Evolutionary conservation across 2,329 filamentous ascomycete genomes (phyloP).

Genomic region (Ceratocystiopsis sp.): DNA sequence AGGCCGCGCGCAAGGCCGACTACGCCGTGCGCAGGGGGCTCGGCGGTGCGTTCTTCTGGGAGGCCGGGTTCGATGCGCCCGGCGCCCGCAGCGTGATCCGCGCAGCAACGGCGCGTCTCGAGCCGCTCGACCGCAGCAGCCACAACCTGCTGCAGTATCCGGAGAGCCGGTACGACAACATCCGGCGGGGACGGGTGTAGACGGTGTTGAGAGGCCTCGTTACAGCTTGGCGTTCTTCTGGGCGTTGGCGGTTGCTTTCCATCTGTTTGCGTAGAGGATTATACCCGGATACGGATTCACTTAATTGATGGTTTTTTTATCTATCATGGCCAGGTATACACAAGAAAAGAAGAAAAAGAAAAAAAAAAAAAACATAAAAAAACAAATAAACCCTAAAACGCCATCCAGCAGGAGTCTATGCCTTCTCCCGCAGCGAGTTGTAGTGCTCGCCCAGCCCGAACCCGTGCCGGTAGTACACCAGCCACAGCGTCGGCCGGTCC

Average conservation of each 20-base stretch:
- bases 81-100: conserved; percentile 51
- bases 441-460: conserved; percentile 96
- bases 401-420: neutral
- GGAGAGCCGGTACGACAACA: conserved; percentile 52
- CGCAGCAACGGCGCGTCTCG: conserved; percentile 42
- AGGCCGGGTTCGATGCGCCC: conserved; percentile 60
- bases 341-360: too few species aligned
- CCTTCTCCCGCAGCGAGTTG: conserved; percentile 54
- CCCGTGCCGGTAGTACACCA: conserved; percentile 88
- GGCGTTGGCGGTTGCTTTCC: too few species aligned
- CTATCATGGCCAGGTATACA: too few species aligned
- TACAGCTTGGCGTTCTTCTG: too few species aligned
- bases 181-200: conserved; percentile 36
- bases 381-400: neutral
- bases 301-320: too few species aligned
- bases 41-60: conserved; percentile 98
- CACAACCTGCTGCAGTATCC: conserved; percentile 45
- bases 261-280: too few species aligned
- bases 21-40: conserved; percentile 28
- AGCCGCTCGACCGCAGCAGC: conserved; percentile 33
- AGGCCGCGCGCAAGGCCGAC: conserved; percentile 37
- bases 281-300: too few species aligned
- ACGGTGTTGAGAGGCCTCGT: too few species aligned
- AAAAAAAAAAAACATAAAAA: too few species aligned
- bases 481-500: conserved; percentile 51